These are phyloP conservation scores for Cladosporium cucumerinum DNA, from an alignment of 2,329 filamentous ascomycete species.

Conservation along the genomic window DNA sequence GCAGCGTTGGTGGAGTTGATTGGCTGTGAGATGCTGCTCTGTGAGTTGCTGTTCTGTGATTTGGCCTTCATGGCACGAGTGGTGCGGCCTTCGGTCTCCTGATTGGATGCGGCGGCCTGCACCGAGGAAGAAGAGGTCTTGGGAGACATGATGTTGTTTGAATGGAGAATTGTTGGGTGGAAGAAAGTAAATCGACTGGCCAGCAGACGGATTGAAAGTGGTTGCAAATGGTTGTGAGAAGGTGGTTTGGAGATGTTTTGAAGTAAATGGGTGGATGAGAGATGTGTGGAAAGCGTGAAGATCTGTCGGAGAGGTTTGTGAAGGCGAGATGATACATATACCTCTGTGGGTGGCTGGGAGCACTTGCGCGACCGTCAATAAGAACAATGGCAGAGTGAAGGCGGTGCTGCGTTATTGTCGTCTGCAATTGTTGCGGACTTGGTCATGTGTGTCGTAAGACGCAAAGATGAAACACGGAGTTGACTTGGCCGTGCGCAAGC, in stretches of 20 bases:
- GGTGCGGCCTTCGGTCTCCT: background rate
- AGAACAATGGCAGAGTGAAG: background rate
- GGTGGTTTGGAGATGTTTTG: background rate
- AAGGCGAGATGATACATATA: background rate
- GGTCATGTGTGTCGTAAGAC: background rate
- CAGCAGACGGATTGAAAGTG: background rate
- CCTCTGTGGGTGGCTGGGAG: background rate
- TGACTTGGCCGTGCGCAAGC: background rate
- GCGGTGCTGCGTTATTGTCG: background rate
- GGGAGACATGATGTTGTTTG: background rate
- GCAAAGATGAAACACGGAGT: slow-evolving; percentile 8
- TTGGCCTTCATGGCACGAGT: slow-evolving; percentile 4
- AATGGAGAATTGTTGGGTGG: background rate
- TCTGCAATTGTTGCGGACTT: slow-evolving; percentile 9
- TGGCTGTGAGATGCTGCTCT: background rate
- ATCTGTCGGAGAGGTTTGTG: background rate
- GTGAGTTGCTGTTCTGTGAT: background rate
- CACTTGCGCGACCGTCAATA: background rate
- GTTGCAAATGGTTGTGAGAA: background rate
- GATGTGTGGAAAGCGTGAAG: background rate
- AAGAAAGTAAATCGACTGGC: background rate
- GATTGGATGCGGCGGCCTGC: background rate
- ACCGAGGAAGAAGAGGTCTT: background rate
- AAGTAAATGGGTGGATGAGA: background rate
- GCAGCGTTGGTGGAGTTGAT: background rate